Conservation (phyloP, 2,329 filamentous ascomycete species). For the Diaporthe capsici region DNA sequence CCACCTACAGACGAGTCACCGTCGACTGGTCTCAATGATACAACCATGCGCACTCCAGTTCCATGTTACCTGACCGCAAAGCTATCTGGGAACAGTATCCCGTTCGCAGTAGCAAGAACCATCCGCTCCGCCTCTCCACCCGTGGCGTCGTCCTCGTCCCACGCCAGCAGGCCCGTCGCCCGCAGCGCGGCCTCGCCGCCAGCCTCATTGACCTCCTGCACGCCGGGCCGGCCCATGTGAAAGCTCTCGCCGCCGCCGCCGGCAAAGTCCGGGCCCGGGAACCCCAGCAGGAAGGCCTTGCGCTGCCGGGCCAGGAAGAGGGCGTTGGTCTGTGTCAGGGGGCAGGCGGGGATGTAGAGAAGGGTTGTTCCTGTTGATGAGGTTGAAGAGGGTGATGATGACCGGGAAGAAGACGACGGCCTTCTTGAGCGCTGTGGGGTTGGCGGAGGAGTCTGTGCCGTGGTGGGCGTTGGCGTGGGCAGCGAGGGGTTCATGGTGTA, state of each 20-base stretch:
- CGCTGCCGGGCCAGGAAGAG: conserved; percentile 59
- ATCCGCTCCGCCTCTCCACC: conserved; percentile 50
- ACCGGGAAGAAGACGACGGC: conserved; percentile 8
- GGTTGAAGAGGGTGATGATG: not conserved
- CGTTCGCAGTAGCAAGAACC: conserved; percentile 55
- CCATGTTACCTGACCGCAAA: conserved; percentile 46
- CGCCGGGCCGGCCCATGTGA: conserved; percentile 53
- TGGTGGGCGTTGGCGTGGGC: conserved; percentile 35
- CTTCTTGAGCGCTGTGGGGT: not conserved
- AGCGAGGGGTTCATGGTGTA: conserved; percentile 67
- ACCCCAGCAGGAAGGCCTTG: conserved; percentile 58
- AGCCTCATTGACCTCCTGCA: conserved; percentile 55
- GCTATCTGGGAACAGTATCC: conserved; percentile 58
- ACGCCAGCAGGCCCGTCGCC: conserved; percentile 58
- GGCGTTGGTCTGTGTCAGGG: conserved; percentile 58
- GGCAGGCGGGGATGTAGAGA: conserved; percentile 58
- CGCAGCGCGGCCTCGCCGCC: conserved; percentile 57
- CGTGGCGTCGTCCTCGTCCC: conserved; percentile 54
- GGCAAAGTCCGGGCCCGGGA: conserved; percentile 57
- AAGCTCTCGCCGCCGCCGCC: conserved; percentile 52
- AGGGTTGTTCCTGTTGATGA: conserved; percentile 44
- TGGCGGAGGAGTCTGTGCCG: not conserved
- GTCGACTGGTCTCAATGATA: not conserved
- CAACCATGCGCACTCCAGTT: too few species aligned
- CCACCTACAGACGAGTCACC: not conserved